Evolutionary conservation across 1,139 yeast species (phyloP), one percentile per base, ranked within the genome.

Genomic region (Blastobotrys elegans): DNA sequence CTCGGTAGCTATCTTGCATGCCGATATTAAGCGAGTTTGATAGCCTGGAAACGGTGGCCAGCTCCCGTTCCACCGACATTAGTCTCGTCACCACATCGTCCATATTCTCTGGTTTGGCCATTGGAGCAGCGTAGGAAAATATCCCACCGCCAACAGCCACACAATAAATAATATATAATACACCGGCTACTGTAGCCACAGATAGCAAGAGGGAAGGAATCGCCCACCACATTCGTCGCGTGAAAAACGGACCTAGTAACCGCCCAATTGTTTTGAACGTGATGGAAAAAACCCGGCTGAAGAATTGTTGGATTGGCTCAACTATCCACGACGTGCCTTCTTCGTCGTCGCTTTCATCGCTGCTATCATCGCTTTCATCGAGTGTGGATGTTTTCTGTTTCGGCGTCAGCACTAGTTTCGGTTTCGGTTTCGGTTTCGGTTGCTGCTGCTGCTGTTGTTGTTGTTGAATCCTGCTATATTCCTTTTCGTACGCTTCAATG

Each of bases 101-200:
- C 43, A 55, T 42, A 32, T 54, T 54, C 14, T 47, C 49, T 7
- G 59, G 58, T 16, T 48, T 51, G 6, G 37, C 34, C 16, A 39
- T 34, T 17, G 58, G 56, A 7, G 47, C 40, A 1, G 18, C 13
- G 33, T 36, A 46, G 13, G 31, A 10, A 13, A 5, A 4, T 1
- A 30, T 13, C 7, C 37, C 43, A 18, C 16, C 13, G 2, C 34
- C 26, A 21, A n/a, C 13, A 4, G 27, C 13, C 3, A 37, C 4
- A 20, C 8, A 34, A 42, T 24, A 27, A 36, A 36, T 37, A 36
- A 33, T 4, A 26, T 30, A 30, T 2, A 26, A 18, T 6, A 22
- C 31, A 4, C 39, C 40, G 18, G 21, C 6, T 1, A 39, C 30
- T n/a, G 20, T 3, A 27, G 21, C 3, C 10, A 33, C 4, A 4